These are phyloP conservation scores for Haplosporangium sp. DNA, from an alignment of 371 early-diverging fungal genomes.

Conservation along the genomic window DNA sequence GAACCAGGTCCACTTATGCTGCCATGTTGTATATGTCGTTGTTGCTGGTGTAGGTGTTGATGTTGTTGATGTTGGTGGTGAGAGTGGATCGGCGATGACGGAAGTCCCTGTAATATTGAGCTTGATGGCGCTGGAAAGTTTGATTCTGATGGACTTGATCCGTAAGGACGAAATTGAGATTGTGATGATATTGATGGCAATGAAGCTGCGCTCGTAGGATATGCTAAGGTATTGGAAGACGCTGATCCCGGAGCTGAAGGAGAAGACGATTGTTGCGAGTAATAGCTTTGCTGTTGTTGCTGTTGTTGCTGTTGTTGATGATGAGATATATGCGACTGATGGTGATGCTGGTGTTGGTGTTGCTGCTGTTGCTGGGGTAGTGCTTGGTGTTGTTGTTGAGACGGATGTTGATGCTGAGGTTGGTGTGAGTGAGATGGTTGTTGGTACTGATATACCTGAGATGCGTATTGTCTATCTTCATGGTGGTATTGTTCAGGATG, in stretches of 20 bases:
- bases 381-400: slow-evolving; percentile 13
- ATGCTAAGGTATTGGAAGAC: neutral
- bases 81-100: slow-evolving; percentile 11
- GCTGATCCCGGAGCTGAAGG: slow-evolving; percentile 18
- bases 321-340: slow-evolving; percentile 1
- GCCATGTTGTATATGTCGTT: slow-evolving; percentile 23
- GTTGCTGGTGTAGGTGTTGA: slow-evolving; percentile 19
- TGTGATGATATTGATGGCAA: slow-evolving; percentile 38
- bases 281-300: slow-evolving; percentile 23
- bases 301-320: slow-evolving; percentile 12
- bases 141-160: slow-evolving; percentile 22
- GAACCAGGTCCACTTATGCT: slow-evolving; percentile 8
- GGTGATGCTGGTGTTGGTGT: slow-evolving; percentile 15
- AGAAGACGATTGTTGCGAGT: slow-evolving; percentile 18
- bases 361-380: slow-evolving; percentile 29
- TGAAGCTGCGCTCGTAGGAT: slow-evolving; percentile 13
- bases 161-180: slow-evolving; percentile 34
- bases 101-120: slow-evolving; percentile 8
- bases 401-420: neutral
- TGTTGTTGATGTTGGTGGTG: slow-evolving; percentile 31
- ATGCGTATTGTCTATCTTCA: slow-evolving; percentile 25
- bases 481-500: slow-evolving; percentile 2
- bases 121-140: slow-evolving; percentile 9
- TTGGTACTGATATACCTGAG: slow-evolving; percentile 24
- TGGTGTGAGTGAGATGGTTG: slow-evolving; percentile 24